phyloP scores from a whole-genome alignment of 2,329 filamentous ascomycete species.

The Aspergillus costaricaensis region DNA sequence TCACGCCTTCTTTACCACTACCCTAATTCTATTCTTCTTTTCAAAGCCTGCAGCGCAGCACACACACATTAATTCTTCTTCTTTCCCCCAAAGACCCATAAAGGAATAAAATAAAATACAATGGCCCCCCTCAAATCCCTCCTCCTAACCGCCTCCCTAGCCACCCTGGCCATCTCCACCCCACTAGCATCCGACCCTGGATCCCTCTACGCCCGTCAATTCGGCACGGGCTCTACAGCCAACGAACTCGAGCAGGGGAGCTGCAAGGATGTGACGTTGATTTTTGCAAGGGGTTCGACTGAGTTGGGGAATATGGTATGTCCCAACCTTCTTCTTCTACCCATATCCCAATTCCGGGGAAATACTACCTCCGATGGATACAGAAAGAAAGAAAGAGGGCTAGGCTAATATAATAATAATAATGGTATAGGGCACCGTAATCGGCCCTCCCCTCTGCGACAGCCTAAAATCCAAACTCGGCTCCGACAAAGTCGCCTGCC shows the following conservation, averaged over 20 bases:
- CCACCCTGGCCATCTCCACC: conserved; percentile 17
- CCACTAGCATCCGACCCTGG: conserved; percentile 12
- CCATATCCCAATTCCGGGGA: no score
- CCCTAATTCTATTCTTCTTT: not conserved
- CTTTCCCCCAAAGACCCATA: no score
- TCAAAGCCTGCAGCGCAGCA: not conserved
- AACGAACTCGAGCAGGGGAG: conserved; percentile 42
- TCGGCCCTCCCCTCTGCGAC: conserved; percentile 34
- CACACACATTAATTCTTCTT: not conserved
- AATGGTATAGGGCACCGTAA: conserved; percentile 28
- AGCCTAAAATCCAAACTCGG: conserved; percentile 27
- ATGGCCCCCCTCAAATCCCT: conserved; percentile 18
- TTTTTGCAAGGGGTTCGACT: conserved; percentile 45
- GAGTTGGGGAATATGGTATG: conserved; percentile 44
- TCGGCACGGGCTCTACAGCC: conserved; percentile 17
- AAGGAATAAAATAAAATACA: not conserved
- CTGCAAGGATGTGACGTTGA: conserved; percentile 42
- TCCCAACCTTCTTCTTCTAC: not conserved
- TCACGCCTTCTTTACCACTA: not conserved
- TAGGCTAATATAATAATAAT: no score
- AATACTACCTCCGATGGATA: no score
- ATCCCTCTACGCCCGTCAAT: conserved; percentile 15
- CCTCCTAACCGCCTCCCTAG: conserved; percentile 15
- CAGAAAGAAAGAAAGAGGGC: no score
- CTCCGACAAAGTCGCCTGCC: conserved; percentile 36